phyloP scores from a whole-genome alignment of 176 grass and related monocot species.

The Triticum timopheevii region DNA sequence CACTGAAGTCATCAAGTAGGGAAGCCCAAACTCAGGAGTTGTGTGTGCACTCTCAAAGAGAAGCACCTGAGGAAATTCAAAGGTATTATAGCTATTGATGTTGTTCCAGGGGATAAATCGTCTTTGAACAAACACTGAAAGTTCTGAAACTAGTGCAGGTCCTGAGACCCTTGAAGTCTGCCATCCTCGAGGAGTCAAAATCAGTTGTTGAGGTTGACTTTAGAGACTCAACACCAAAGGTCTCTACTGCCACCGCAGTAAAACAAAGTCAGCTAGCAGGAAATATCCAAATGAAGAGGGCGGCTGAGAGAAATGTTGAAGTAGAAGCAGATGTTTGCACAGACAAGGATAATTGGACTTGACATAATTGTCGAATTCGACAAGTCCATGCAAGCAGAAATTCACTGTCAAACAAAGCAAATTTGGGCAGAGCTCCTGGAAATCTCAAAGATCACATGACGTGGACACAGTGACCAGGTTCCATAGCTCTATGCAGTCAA shows the following conservation, averaged over 20 bases:
- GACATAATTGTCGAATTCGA: conserved; percentile 12
- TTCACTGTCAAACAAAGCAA: conserved; percentile 42
- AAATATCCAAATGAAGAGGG: neutral
- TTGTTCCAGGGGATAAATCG: neutral
- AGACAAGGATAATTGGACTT: conserved; percentile 31
- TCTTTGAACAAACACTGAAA: neutral
- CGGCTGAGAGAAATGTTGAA: conserved; percentile 18
- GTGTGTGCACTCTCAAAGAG: neutral
- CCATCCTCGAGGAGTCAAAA: too few species aligned
- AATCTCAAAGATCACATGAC: conserved; percentile 37
- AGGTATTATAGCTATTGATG: neutral
- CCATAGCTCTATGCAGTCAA: conserved; percentile 29
- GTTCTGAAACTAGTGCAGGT: conserved; percentile 36
- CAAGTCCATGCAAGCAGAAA: conserved; percentile 39
- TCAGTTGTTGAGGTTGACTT: too few species aligned
- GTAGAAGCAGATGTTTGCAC: conserved; percentile 35
- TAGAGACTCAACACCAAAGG: too few species aligned
- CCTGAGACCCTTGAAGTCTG: conserved; percentile 1
- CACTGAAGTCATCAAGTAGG: conserved; percentile 65
- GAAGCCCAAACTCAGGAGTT: conserved; percentile 32
- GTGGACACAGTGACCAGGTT: conserved; percentile 28
- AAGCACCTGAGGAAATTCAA: conserved; percentile 38
- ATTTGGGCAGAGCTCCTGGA: conserved; percentile 41
- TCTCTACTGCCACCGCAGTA: neutral
- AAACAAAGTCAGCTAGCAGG: conserved; percentile 11